These are phyloP conservation scores for Stenocarpella maydis DNA, from an alignment of 2,329 filamentous ascomycete genomes.

Conservation along the genomic window DNA sequence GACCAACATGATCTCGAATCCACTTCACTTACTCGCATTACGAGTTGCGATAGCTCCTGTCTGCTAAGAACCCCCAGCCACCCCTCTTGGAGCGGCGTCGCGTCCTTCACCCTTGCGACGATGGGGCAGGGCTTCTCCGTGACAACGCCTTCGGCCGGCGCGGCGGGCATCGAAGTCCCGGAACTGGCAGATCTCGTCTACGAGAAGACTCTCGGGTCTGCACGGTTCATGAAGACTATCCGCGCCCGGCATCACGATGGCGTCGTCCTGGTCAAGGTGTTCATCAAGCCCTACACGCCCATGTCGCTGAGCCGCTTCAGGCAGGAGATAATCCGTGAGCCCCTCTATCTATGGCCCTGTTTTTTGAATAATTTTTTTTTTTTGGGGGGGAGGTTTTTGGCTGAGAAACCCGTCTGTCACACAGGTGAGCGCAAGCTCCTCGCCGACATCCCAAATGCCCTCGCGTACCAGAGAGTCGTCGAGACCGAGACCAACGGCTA, in stretches of 20 bases:
- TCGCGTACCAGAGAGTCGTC: conserved; percentile 88
- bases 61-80: background rate
- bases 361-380: too few relatives aligned
- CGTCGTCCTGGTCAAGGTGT: conserved; percentile 90
- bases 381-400: too few relatives aligned
- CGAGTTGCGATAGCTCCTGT: conserved; percentile 31
- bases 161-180: conserved; percentile 91
- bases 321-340: conserved; percentile 76
- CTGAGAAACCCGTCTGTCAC: conserved; percentile 35
- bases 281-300: conserved; percentile 88
- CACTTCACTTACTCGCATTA: background rate
- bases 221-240: conserved; percentile 96
- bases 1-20: conserved; percentile 30
- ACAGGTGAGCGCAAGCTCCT: conserved; percentile 81
- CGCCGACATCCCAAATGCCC: conserved; percentile 85
- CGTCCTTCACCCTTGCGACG: conserved; percentile 37
- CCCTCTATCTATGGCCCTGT: background rate
- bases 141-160: conserved; percentile 88
- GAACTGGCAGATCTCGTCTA: conserved; percentile 91
- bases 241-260: conserved; percentile 90
- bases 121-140: conserved; percentile 99
- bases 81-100: background rate
- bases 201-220: conserved; percentile 90
- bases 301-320: conserved; percentile 84
- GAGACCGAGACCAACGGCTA: conserved; percentile 94